Evolutionary conservation across 176 grass and related monocot species (phyloP), one percentile per base, ranked within the genome.

Genomic region (Avena insularis): DNA sequence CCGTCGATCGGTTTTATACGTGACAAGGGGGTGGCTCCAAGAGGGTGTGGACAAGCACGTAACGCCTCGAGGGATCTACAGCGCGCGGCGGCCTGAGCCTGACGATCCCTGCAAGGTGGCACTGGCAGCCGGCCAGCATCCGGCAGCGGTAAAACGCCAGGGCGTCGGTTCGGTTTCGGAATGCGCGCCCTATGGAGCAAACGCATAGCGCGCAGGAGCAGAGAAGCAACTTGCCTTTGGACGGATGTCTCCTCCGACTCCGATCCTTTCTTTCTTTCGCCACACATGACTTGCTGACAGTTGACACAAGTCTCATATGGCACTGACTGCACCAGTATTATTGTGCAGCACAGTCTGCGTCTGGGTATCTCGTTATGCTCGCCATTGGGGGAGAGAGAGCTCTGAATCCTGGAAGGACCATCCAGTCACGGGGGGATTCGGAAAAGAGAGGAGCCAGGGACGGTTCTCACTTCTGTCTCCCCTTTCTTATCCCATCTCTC

Each of bases 351-450:
- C 50, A 23, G 72, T 17, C 14, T 9, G 40, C 0, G 12, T 4
- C 16, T 8, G 0, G 33, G 0, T 17, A 4, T 49, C 77, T 86
- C 54, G 79, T 8, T 78, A 66, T 79, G 72, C 63, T 81, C 73
- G 63, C 79, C 62, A 50, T 71, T 74, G 77, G 69, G 66, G 9
- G 20, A 63, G 47, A 2, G 9, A 25, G 68, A 46, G 48, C 74
- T 77, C 50, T 77, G 27, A 56, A 20, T 12, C 50, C 15, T 56
- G 50, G 5, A 49, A 79, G 89, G 89, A 91, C 89, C 89, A 91
- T 82, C 77, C 63, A 64, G 85, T 91, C 89, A 91, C 89, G 89
- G 89, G 85, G 33, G 79, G 54, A 58, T 48, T 48, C 46, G 9
- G 46, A 77, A 21, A 9, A 3, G 23, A 69, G 71, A 87, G 8